A percentile compares a stretch with the other conserved stretches of the same genome.
phyloP scores from a whole-genome alignment of 352 stramenopile genomes.

The Phytophthora meadii region DNA sequence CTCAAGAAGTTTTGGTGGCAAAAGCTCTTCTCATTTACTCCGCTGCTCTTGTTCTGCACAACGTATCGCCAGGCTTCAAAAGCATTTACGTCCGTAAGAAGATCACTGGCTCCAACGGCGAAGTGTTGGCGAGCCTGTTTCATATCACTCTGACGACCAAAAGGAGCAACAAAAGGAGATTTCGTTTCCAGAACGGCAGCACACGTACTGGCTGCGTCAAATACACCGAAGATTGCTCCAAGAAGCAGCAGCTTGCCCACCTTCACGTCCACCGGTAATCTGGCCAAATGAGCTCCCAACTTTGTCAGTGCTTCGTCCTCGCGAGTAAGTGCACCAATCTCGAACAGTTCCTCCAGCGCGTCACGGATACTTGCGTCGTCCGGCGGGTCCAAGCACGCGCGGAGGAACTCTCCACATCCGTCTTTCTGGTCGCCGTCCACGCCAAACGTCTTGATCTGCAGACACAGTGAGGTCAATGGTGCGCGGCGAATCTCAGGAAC shows the following conservation, averaged over 20 bases:
- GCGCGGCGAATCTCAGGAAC: slow-evolving; percentile 97
- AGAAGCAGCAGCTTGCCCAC: slow-evolving; percentile 98
- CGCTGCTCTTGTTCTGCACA: slow-evolving; percentile 23
- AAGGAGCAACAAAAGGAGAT: slow-evolving; percentile 84
- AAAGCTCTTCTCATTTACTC: slow-evolving; percentile 60
- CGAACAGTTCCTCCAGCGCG: slow-evolving; percentile 90
- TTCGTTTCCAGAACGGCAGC: slow-evolving; percentile 82
- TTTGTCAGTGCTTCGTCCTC: slow-evolving; percentile 88
- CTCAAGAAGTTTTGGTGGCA: slow-evolving; percentile 77
- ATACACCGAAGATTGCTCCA: slow-evolving; percentile 93
- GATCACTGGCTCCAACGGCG: slow-evolving; percentile 62
- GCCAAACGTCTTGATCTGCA: slow-evolving; percentile 95
- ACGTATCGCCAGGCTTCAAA: slow-evolving; percentile 71
- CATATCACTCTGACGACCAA: slow-evolving; percentile 75
- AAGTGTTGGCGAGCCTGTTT: slow-evolving; percentile 69
- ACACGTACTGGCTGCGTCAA: slow-evolving; percentile 70
- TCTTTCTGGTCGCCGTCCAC: slow-evolving; percentile 49
- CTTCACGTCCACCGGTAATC: slow-evolving; percentile 96
- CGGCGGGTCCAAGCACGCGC: slow-evolving; percentile 93
- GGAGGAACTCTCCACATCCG: slow-evolving; percentile 85
- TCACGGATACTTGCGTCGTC: slow-evolving; percentile 87
- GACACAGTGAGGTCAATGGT: slow-evolving; percentile 94
- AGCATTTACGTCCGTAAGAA: slow-evolving; percentile 82
- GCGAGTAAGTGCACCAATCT: slow-evolving; percentile 86
- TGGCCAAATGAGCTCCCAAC: slow-evolving; percentile 93